Base-by-base conservation (phyloP, 202 grass and related monocot genomes). In the Carex sylvatica region DNA sequence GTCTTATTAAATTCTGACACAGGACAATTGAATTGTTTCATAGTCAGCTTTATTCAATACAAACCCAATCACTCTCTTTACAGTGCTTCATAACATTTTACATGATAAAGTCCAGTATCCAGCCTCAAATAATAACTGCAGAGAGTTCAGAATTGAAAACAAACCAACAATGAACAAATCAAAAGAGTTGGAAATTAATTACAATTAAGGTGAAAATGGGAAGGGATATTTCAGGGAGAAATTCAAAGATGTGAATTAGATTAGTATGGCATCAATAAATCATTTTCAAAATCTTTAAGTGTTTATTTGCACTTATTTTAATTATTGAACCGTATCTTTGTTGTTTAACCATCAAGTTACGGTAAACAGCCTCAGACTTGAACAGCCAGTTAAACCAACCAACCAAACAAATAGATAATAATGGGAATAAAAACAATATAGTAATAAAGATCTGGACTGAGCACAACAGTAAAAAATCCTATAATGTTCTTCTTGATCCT, bases 401-500 rank as follows among this genome's bases (percentile, higher is more conserved):
- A 44, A 44, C 6, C 42, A 71, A 71, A 14, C 68, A 47, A 47
- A 47, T 10, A 22, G 22, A 71, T 71, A 71, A 6, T 47, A 52
- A 87, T 26, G 53, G 6, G 53, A 86, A 80, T 84, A 80, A 5
- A 53, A 33, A 49, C 12, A 31, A 67, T 31, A 65, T 67, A 66
- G 28, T 8, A 67, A 31, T 11, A 70, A 46, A 8, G 31, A 2
- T 9, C 78, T 30, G 44, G 64, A 59, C n/a, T 31, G 22, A 73
- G 69, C 14, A 75, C 24, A 44, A 44, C 42, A 9, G 42, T 44
- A 47, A 11, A 49, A 74, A 82, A 40, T 58, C 61, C 15, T 15
- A 35, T 85, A 52, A 38, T 74, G n/a, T 42, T 85, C 70, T 84
- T 19, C 33, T 72, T 78, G 67, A 53, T 53, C 82, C 96, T 82